These are phyloP conservation scores for Friedmanniomyces simplex DNA, from an alignment of 495 filamentous ascomycete genomes.

Conservation along the genomic window DNA sequence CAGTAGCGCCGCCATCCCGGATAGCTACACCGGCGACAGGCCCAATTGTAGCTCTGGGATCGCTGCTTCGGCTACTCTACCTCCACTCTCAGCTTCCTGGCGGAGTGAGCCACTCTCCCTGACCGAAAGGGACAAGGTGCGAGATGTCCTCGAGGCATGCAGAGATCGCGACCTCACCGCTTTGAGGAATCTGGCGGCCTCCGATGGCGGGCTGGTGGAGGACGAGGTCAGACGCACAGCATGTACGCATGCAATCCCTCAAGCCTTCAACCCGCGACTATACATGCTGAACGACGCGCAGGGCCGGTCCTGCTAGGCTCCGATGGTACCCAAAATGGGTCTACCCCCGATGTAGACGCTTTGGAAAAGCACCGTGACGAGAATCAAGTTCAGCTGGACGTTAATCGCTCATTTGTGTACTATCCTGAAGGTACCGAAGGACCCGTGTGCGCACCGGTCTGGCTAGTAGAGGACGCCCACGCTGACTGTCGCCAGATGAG, in stretches of 20 bases:
- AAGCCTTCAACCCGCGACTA: background rate
- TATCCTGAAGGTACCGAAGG: conserved; percentile 65
- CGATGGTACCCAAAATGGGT: conserved; percentile 20
- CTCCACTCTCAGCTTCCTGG: conserved; percentile 22
- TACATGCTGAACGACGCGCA: conserved; percentile 25
- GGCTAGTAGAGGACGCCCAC: background rate
- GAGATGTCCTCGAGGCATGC: conserved; percentile 57
- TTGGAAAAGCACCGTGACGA: conserved; percentile 63
- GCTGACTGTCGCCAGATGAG: conserved; percentile 24
- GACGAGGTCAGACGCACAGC: conserved; percentile 72
- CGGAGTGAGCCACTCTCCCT: conserved; percentile 26
- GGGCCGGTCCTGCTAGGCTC: conserved; percentile 75
- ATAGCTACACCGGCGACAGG: background rate
- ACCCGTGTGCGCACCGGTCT: background rate
- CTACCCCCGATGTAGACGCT: background rate
- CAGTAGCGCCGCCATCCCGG: background rate
- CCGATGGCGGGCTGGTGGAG: conserved; percentile 62
- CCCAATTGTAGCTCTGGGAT: too few species aligned
- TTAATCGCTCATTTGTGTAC: conserved; percentile 92
- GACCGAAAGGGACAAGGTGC: conserved; percentile 8
- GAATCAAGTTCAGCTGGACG: conserved; percentile 79
- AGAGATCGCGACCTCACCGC: conserved; percentile 48
- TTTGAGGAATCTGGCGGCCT: conserved; percentile 57
- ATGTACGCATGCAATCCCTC: conserved; percentile 50
- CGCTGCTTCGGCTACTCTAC: background rate